Conservation (phyloP, 768 basidiomycete species). For the Boletus bicolor region DNA sequence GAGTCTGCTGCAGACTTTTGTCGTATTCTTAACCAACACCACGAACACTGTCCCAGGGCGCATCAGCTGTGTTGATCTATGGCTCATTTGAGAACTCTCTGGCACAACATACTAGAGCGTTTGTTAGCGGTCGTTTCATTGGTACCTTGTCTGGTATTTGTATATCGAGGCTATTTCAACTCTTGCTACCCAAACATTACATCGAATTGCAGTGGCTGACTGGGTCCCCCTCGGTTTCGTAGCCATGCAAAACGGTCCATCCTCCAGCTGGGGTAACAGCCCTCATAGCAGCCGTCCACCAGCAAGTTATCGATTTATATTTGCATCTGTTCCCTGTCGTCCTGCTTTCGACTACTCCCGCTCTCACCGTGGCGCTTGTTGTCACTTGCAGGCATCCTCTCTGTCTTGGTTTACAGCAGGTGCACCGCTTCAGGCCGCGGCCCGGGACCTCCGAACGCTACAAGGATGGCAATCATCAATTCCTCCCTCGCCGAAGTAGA, state of each 20-base stretch:
- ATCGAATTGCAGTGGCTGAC: slow-evolving; percentile 44
- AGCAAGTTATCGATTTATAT: slow-evolving; percentile 40
- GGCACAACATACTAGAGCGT: slow-evolving; percentile 46
- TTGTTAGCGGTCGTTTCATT: slow-evolving; percentile 43
- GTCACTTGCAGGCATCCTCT: slow-evolving; percentile 43
- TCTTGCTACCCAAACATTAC: slow-evolving; percentile 44
- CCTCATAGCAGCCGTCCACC: slow-evolving; percentile 44
- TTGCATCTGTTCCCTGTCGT: slow-evolving; percentile 56
- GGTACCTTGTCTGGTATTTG: slow-evolving; percentile 46
- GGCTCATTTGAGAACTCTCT: slow-evolving; percentile 51
- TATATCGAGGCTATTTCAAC: slow-evolving; percentile 49
- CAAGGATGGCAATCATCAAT: not conserved
- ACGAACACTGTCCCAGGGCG: slow-evolving; percentile 39
- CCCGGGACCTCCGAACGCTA: not conserved
- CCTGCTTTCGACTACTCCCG: slow-evolving; percentile 44
- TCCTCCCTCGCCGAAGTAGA: not conserved
- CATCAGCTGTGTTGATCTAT: slow-evolving; percentile 53
- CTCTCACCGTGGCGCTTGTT: slow-evolving; percentile 44
- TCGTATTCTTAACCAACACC: not conserved
- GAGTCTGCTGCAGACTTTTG: not conserved
- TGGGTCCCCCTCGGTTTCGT: slow-evolving; percentile 41
- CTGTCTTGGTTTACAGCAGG: slow-evolving; percentile 41
- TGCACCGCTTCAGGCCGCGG: not conserved
- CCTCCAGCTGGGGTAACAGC: slow-evolving; percentile 61
- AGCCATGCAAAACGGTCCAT: slow-evolving; percentile 46